Evolutionary conservation across 2,329 filamentous ascomycete genomes (phyloP).

Genomic region (Colletotrichum sp.): DNA sequence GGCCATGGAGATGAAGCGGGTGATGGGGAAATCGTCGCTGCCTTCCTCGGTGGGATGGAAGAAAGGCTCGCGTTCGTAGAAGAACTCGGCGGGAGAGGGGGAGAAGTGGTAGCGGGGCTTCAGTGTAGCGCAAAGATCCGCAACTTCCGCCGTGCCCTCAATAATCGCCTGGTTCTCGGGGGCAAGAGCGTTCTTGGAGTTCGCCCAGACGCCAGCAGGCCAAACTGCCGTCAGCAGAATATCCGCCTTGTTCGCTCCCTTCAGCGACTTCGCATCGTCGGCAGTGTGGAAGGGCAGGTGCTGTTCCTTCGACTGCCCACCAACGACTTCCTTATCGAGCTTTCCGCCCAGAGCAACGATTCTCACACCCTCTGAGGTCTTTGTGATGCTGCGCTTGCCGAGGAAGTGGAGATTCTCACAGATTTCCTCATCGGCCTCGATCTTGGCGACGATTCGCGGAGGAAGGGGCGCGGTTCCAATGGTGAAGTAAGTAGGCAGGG

Average conservation of each 20-base stretch:
- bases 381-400: conserved; percentile 84
- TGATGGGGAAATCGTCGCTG: conserved; percentile 63
- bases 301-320: conserved; percentile 71
- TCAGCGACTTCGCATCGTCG: conserved; percentile 76
- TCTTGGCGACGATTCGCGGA: conserved; percentile 69
- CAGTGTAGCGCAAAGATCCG: conserved; percentile 77
- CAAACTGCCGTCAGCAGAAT: conserved; percentile 88
- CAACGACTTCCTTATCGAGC: conserved; percentile 65
- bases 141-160: conserved; percentile 67
- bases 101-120: conserved; percentile 95
- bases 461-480: conserved; percentile 79
- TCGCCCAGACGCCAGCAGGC: conserved; percentile 75
- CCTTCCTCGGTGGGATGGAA: conserved; percentile 64
- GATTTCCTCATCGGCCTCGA: conserved; percentile 75
- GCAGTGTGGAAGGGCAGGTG: conserved; percentile 79
- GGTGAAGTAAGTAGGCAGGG: conserved; percentile 90
- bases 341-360: conserved; percentile 86
- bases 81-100: conserved; percentile 66
- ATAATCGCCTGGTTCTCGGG: conserved; percentile 57
- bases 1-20: conserved; percentile 90
- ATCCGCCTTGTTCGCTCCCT: conserved; percentile 79
- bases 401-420: conserved; percentile 92
- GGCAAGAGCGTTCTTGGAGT: conserved; percentile 68
- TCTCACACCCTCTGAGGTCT: conserved; percentile 86
- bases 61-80: conserved; percentile 93